Base-by-base conservation (phyloP, 2,329 filamentous ascomycete genomes). In the Neonectria hederae region DNA sequence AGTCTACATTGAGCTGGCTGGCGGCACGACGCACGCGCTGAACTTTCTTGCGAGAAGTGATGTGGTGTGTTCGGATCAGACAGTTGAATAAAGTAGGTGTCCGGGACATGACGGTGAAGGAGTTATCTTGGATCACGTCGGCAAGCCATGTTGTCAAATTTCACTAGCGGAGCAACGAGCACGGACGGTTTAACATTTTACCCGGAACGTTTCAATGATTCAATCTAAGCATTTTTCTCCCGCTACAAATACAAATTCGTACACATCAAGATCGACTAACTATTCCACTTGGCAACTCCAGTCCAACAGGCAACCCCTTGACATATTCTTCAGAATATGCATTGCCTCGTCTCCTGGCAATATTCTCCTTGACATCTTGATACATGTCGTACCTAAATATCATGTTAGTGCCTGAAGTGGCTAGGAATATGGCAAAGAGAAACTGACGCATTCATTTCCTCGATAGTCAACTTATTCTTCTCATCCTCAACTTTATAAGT, bases 21-120 rank as follows among this genome's bases (percentile, higher is more conserved):
- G 90, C 88, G 4, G 87, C 85, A 76, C 91, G 90, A 54, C 83
- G 87, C 22, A 94, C 83, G 60, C 78, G 79, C 8, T 81, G 78
- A 0, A 85, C 78, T 74, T 94, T 94, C 75, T 93, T 93, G 68
- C 91, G 89, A 0, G 90, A 93, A 4, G 91, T 94, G 74, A 94
- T 93, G 76, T 94, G 92, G 71, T 94, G 92, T 0, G 92, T 94
- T 56, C 90, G 87, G 65, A 94, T 92, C 49, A 94, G 81, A 28
- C 65, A 68, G n/a, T 68, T 72, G 52, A 74, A 74, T 14, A 74
- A 53, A 4, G 61, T 46, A 1, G 65, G 38, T 1, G 63, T 54
- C 35, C 65, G 72, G 24, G 70, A 57, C 72, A 74, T 74, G 26
- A 26, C 61, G 60, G 3, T 48, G 21, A 54, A 54, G 24, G 54